Percentiles rank a stretch among this genome's conserved stretches.
phyloP scores from a whole-genome alignment of 1,284 basidiomycete genomes.

The Apiotrichum mycotoxinovorans region DNA sequence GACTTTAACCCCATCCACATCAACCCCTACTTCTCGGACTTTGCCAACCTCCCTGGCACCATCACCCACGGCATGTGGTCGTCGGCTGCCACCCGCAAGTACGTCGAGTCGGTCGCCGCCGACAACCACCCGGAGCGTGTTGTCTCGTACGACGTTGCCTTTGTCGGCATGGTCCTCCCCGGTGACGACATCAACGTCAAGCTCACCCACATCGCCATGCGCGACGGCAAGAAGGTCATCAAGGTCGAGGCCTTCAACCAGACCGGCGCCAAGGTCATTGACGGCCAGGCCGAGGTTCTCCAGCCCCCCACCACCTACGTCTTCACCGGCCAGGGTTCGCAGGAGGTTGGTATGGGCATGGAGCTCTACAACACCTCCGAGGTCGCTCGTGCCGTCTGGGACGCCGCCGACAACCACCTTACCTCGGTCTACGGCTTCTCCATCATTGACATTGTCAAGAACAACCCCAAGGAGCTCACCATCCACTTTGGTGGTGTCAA shows the following conservation, averaged over 20 bases:
- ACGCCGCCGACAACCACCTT: conserved; percentile 88
- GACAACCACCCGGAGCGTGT: conserved; percentile 90
- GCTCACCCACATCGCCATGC: conserved; percentile 86
- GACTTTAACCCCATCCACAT: conserved; percentile 94
- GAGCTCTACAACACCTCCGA: conserved; percentile 90
- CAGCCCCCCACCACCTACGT: conserved; percentile 93
- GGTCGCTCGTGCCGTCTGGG: conserved; percentile 94
- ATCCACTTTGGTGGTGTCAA: conserved; percentile 99
- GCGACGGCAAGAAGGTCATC: conserved; percentile 86
- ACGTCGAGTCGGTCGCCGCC: conserved; percentile 89
- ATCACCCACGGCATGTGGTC: conserved; percentile 99
- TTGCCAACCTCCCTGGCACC: conserved; percentile 87
- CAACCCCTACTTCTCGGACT: conserved; percentile 97
- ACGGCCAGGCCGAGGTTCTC: conserved; percentile 86
- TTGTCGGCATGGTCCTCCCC: conserved; percentile 97
- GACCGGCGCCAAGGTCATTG: conserved; percentile 82
- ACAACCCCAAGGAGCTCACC: conserved; percentile 95
- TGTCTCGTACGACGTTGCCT: conserved; percentile 81
- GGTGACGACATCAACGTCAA: conserved; percentile 83
- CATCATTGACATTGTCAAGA: conserved; percentile 96
- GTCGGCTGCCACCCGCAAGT: conserved; percentile 87
- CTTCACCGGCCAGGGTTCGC: conserved; percentile 97
- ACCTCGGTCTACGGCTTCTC: conserved; percentile 93
- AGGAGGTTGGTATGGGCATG: conserved; percentile 99
- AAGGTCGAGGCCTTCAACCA: conserved; percentile 84